Evolutionary conservation across 345 rosid species (phyloP), one percentile per base, ranked within the genome.

Genomic region (Salix brachista): DNA sequence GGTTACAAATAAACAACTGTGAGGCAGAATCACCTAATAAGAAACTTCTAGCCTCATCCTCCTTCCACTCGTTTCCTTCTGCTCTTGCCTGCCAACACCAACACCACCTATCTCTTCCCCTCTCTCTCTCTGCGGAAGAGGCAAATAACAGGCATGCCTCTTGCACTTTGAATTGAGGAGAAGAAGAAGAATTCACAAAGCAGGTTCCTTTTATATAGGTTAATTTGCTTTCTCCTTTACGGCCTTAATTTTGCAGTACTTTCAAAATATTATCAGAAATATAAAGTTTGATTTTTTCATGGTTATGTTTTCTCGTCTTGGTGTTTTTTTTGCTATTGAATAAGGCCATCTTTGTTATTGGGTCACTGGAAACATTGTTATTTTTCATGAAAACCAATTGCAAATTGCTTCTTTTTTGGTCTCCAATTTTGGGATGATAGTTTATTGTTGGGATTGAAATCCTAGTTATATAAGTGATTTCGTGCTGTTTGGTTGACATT

Each of bases 1-100:
- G 67, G 75, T 25, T 60, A 19, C 75, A 73, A 12, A n/a, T 10
- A 25, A 34, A 18, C 18, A 14, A 72, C 9, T 6, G 19, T 58
- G 54, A 3, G 36, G 39, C 17, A 23, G 61, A 7, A 25, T 17
- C 75, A 60, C 67, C 37, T 37, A 12, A 76, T 52, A 69, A 81
- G 84, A 69, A 39, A 34, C 19, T 25, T 69, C 60, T 71, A 82
- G 39, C 82, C 84, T 82, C 81, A 81, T 81, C 84, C 69, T 70
- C 16, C 28, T 58, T 1, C 65, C 61, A 56, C 75, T 41, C 28
- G 65, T 73, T 21, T 62, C 60, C 44, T 50, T 41, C 41, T 68
- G 12, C 73, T 76, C 41, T 44, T 25, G 26, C 37, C 62, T 64
- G 19, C 62, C 18, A 54, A 75, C 16, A 64, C 68, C 62, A 56